Base-by-base conservation (phyloP, 2,329 filamentous ascomycete species). In the Chrysoporthe puriensis region DNA sequence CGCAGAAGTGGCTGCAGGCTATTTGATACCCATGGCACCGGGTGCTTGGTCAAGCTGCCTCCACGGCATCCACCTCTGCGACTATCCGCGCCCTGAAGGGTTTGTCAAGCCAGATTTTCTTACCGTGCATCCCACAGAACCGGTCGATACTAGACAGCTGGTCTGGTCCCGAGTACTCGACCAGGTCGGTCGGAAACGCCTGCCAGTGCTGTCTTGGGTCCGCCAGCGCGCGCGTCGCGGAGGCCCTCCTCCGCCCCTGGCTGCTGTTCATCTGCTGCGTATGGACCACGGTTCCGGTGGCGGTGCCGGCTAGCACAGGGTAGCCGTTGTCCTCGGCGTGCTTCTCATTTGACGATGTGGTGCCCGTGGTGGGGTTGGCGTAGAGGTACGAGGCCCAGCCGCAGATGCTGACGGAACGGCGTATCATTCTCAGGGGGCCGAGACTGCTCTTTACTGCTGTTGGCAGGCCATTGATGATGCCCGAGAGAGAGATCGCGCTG, bases 41-140 rank as follows among this genome's bases (percentile, higher is more conserved):
- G 36, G 36, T 7, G 36, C 9, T 40, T 9, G 36, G 36, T 40
- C 36, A 40, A 40, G 36, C 7, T 40, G 36, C 36, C 36, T 40
- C 36, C 9, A 9, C 36, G 36, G 36, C 36, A 40, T 40, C 36
- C 9, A 7, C 36, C 36, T 40, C 36, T 40, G 36, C 36, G 36
- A 40, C 5, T 40, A 7, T 40, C 36, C 36, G 36, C 36, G 5
- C 4, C 5, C 36, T 6, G 36, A 9, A 40, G 36, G 9, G 9
- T 40, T 9, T 40, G 6, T 40, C 36, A 9, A 40, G 36, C 58
- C 42, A n/a, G 58, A 14, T 7, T 14, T 11, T 48, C 59, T 65
- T 59, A 72, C 71, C 71, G 59, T 71, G 71, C 9, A 63, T 65
- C 5, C 71, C 71, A 43, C 68, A 69, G 40, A 70, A 69, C 68